Evolutionary conservation across 441 rosid species (phyloP).

Genomic region (Jatropha podagrica): DNA sequence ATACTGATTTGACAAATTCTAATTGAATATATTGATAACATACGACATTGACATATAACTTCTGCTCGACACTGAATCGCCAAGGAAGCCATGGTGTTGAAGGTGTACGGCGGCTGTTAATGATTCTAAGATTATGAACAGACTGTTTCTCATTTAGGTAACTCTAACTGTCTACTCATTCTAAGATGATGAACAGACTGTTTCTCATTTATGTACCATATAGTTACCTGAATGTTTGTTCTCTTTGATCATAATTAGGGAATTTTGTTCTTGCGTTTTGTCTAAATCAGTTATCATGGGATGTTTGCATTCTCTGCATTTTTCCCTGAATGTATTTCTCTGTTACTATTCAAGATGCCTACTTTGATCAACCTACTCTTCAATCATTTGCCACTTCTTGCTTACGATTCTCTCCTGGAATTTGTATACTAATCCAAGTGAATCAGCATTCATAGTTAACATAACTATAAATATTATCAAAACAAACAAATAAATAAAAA

Average conservation of each 20-base stretch:
- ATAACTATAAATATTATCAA: too few relatives aligned
- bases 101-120: neutral
- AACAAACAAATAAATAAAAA: too few relatives aligned
- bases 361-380: too few relatives aligned
- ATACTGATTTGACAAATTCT: constrained; percentile 8
- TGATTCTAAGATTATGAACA: constrained; percentile 6
- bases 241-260: neutral
- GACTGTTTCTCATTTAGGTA: neutral
- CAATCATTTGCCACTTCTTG: too few relatives aligned
- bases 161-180: constrained; percentile 15
- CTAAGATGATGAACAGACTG: constrained; percentile 2
- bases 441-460: too few relatives aligned
- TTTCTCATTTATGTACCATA: neutral
- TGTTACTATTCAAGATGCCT: too few relatives aligned
- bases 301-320: neutral
- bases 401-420: too few relatives aligned
- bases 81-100: constrained; percentile 1
- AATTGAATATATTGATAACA: constrained; percentile 13
- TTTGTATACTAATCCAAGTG: too few relatives aligned
- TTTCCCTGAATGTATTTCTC: too few relatives aligned
- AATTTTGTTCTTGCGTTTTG: neutral
- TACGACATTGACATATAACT: constrained; percentile 10
- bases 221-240: constrained; percentile 8
- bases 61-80: neutral
- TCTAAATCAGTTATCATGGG: neutral